Evolutionary conservation across 768 basidiomycete genomes (phyloP).

Genomic region (Rhodotorula sphaerocarpa): DNA sequence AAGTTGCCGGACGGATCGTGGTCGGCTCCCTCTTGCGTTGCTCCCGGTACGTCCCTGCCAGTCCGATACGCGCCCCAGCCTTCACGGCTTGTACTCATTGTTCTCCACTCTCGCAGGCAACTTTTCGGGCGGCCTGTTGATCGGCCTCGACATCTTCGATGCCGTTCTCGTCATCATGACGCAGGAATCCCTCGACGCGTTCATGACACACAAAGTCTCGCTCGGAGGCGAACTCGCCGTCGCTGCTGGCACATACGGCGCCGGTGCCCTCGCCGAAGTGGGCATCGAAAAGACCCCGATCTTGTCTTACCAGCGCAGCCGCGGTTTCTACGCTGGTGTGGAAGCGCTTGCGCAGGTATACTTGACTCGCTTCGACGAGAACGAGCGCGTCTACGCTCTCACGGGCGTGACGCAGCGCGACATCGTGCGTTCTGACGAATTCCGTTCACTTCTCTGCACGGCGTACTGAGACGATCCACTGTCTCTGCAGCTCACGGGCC

Average conservation of each 20-base stretch:
- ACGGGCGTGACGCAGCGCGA: slow-evolving; percentile 8
- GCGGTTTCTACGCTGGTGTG: slow-evolving; percentile 37
- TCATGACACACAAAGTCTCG: slow-evolving; percentile 29
- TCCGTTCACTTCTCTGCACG: not conserved
- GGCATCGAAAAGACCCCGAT: slow-evolving; percentile 31
- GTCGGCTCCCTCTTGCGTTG: slow-evolving; percentile 8
- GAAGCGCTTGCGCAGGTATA: slow-evolving; percentile 31
- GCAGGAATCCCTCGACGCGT: slow-evolving; percentile 31
- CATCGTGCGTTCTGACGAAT: slow-evolving; percentile 2
- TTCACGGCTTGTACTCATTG: too few species aligned
- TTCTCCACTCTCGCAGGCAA: too few species aligned
- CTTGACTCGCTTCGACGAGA: slow-evolving; percentile 27
- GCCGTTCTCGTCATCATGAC: slow-evolving; percentile 33
- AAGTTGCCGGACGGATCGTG: slow-evolving; percentile 7
- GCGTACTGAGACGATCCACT: not conserved
- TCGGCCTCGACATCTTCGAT: slow-evolving; percentile 32
- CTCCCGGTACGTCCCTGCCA: slow-evolving; percentile 16
- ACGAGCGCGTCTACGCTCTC: slow-evolving; percentile 12
- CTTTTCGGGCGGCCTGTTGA: slow-evolving; percentile 33
- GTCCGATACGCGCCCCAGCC: too few species aligned
- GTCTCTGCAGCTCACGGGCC: slow-evolving; percentile 28
- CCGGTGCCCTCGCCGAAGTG: slow-evolving; percentile 34
- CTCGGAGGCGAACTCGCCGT: slow-evolving; percentile 33
- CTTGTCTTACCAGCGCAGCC: slow-evolving; percentile 24
- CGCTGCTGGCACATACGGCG: slow-evolving; percentile 34